Evolutionary conservation across 768 basidiomycete species (phyloP).

Genomic region (Kwoniella europaea): DNA sequence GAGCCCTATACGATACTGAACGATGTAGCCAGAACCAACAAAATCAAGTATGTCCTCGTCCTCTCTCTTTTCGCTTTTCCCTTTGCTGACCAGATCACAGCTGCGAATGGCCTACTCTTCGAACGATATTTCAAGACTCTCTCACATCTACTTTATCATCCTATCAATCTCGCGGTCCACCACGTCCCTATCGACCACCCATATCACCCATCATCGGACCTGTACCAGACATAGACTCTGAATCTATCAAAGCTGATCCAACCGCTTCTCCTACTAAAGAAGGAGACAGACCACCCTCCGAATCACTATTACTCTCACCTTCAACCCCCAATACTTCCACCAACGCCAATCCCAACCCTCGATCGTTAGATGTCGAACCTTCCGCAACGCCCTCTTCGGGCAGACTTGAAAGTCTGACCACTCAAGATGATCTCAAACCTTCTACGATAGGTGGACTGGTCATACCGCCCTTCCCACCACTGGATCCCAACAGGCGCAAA

Average conservation of each 20-base stretch:
- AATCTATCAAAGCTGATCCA: constrained; percentile 10
- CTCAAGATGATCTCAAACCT: constrained; percentile 32
- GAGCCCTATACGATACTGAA: constrained; percentile 32
- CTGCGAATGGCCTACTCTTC: constrained; percentile 47
- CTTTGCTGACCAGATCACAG: constrained; percentile 22
- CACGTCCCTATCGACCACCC: constrained; percentile 19
- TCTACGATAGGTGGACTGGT: constrained; percentile 54
- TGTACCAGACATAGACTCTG: neutral
- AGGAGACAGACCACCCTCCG: constrained; percentile 28
- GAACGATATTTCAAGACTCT: constrained; percentile 37
- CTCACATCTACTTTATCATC: constrained; percentile 30
- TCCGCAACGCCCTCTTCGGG: constrained; percentile 13
- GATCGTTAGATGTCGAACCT: constrained; percentile 30
- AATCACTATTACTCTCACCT: constrained; percentile 34
- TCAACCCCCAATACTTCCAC: constrained; percentile 20
- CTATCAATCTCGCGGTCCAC: constrained; percentile 34
- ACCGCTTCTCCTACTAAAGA: constrained; percentile 3
- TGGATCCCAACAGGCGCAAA: constrained; percentile 34
- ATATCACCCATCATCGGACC: constrained; percentile 21
- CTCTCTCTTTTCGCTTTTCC: too few relatives aligned
- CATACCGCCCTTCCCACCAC: constrained; percentile 54
- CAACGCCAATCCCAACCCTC: neutral
- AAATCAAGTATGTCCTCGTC: constrained; percentile 36
- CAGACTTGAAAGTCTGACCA: constrained; percentile 16
- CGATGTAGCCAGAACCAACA: constrained; percentile 38